These are phyloP conservation scores for Aspergillus fructus DNA, from an alignment of 2,329 filamentous ascomycete species.

Conservation along the genomic window DNA sequence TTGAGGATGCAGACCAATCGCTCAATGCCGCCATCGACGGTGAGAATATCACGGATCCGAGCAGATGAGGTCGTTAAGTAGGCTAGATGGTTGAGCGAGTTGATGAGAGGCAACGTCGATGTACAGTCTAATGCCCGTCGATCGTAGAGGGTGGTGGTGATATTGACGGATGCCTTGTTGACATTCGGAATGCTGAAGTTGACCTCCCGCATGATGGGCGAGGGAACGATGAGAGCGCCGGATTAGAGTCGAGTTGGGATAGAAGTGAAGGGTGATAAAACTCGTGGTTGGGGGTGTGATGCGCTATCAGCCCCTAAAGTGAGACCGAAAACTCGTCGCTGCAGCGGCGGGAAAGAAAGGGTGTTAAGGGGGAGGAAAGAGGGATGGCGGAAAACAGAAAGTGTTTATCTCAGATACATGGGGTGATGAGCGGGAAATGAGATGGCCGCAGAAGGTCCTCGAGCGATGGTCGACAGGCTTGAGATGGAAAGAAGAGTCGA, in stretches of 20 bases:
- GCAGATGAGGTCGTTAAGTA: constrained; percentile 98
- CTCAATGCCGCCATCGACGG: constrained; percentile 97
- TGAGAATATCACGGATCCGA: constrained; percentile 94
- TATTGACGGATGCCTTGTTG: constrained; percentile 98
- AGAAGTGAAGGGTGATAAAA: background rate
- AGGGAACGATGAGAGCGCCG: constrained; percentile 11
- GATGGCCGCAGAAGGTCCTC: constrained; percentile 8
- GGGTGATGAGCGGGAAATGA: background rate
- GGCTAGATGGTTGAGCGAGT: constrained; percentile 96
- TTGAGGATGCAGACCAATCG: constrained; percentile 96
- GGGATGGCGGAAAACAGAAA: constrained; percentile 1
- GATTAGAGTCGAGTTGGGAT: constrained; percentile 9
- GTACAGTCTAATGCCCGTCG: constrained; percentile 96
- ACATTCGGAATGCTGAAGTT: constrained; percentile 99
- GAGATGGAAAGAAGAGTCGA: constrained; percentile 8
- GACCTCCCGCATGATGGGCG: constrained; percentile 89
- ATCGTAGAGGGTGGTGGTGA: constrained; percentile 97
- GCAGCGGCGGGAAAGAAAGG: constrained; percentile 7
- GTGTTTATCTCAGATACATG: constrained; percentile 17
- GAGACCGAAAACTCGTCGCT: constrained; percentile 16
- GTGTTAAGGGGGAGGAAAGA: constrained; percentile 3
- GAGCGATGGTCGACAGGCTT: constrained; percentile 8
- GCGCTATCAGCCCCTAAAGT: constrained; percentile 16
- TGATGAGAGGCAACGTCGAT: constrained; percentile 94
- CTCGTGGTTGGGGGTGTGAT: constrained; percentile 1